Evolutionary conservation across 257 asterid genomes (phyloP), one percentile per base, ranked within the genome.

Genomic region (Orobanche coerulescens): DNA sequence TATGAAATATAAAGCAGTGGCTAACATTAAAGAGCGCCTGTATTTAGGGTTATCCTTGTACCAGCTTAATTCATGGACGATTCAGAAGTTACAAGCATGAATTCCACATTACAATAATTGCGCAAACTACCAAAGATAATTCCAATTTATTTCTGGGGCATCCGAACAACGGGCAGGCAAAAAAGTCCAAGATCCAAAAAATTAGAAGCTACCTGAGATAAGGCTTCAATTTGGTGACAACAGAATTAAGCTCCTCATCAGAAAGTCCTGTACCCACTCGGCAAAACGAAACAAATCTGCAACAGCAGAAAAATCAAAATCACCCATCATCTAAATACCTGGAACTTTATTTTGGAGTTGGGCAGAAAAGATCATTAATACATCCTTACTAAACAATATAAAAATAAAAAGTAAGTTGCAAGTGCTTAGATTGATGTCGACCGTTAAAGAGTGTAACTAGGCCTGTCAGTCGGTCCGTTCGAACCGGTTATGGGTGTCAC

Each of bases 181-280:
- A 40, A 22, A 2, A 59, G 31, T 64, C 33, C n/a, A n/a, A n/a
- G n/a, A n/a, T 65, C 40, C 43, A 67, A 34, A 44, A 40, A 51
- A 55, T 55, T 55, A 66, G 64, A 52, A 60, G 55, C 36, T 72
- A 83, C 98, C 90, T 84, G 75, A 92, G 76, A 76, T 82, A 84
- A 54, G 97, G 98, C 69, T 82, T 83, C 74, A 88, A 86, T 74
- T 82, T 87, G 62, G 80, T 71, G 74, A 88, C 87, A 73, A 92
- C 77, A 56, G 81, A 74, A 68, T 78, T 75, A 69, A 82, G 95
- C 85, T 88, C 98, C 75, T 88, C 95, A 23, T 92, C 95, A 63
- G 98, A 86, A 65, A 92, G 96, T 56, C 98, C 98, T 20, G 95
- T 92, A 62, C 97, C 98, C 69, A 92, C 98, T 74, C 96, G 76